phyloP scores from a whole-genome alignment of 768 basidiomycete genomes.

The Grammothele lineata region DNA sequence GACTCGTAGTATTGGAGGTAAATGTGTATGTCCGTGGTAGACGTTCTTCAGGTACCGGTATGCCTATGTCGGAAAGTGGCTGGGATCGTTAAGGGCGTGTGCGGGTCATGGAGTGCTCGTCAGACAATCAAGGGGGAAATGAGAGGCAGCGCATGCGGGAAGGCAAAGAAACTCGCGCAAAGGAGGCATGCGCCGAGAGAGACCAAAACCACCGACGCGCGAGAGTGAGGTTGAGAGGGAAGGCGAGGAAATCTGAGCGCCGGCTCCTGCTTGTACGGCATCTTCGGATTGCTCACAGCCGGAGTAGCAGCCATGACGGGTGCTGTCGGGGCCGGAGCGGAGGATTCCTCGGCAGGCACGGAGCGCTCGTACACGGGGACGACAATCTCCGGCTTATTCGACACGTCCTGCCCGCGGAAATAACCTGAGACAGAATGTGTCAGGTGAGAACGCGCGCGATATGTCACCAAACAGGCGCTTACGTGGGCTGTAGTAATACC shows the following conservation, averaged over 20 bases:
- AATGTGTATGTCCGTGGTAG: no score
- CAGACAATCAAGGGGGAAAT: no score
- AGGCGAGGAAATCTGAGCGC: neutral
- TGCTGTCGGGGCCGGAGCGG: neutral
- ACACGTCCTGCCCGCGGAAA: constrained; percentile 5
- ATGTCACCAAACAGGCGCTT: constrained; percentile 6
- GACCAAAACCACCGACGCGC: neutral
- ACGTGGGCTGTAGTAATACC: constrained; percentile 39
- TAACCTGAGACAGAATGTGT: neutral
- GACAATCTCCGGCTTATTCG: neutral
- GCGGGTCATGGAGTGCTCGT: no score
- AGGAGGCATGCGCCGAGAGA: neutral
- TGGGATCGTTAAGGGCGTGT: no score
- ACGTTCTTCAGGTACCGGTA: no score
- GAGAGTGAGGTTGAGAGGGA: neutral
- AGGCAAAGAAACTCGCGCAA: neutral
- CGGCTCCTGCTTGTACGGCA: neutral
- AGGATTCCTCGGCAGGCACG: neutral
- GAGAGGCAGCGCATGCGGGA: neutral
- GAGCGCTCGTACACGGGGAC: constrained; percentile 3
- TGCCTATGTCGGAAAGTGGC: no score
- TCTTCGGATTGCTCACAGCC: neutral
- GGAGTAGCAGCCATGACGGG: no score
- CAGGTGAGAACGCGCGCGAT: neutral
- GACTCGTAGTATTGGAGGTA: no score